Evolutionary conservation across 2,329 filamentous ascomycete species (phyloP).

Genomic region (Aspergillus nomiae): DNA sequence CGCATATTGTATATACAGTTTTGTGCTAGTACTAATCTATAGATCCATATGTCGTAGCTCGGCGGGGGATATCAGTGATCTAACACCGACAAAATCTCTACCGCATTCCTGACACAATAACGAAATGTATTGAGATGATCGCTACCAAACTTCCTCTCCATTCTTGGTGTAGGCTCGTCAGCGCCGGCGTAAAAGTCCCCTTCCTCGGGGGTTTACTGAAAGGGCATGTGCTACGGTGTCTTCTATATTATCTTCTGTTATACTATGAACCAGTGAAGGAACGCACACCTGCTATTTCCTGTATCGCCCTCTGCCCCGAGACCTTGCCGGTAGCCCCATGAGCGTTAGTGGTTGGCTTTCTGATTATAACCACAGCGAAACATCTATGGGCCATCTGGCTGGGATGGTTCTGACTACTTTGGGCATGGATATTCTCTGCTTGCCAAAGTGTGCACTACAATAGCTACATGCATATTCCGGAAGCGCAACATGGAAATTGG

Average conservation of each 20-base stretch:
- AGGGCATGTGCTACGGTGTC: constrained; percentile 43
- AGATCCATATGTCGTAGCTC: too few relatives aligned
- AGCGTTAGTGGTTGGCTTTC: background rate
- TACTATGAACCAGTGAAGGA: background rate
- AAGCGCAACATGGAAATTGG: constrained; percentile 63
- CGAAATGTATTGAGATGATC: too few relatives aligned
- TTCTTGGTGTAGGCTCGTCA: too few relatives aligned
- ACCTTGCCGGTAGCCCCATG: background rate
- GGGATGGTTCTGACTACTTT: background rate
- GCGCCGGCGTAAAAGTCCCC: constrained; percentile 13
- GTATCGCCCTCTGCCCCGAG: background rate
- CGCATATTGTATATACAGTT: too few relatives aligned
- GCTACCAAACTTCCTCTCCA: too few relatives aligned
- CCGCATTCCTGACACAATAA: too few relatives aligned
- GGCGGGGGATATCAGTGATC: too few relatives aligned
- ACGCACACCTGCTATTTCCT: background rate
- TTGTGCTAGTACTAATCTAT: too few relatives aligned
- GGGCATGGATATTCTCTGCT: background rate
- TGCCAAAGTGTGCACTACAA: constrained; percentile 15
- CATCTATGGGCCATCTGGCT: background rate
- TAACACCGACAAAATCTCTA: too few relatives aligned
- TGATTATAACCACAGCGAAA: background rate
- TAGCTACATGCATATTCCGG: constrained; percentile 59
- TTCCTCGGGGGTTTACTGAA: constrained; percentile 43
- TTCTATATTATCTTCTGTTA: constrained; percentile 56